Conservation (phyloP, 2,329 filamentous ascomycete species). For the Aphanocladium album region DNA sequence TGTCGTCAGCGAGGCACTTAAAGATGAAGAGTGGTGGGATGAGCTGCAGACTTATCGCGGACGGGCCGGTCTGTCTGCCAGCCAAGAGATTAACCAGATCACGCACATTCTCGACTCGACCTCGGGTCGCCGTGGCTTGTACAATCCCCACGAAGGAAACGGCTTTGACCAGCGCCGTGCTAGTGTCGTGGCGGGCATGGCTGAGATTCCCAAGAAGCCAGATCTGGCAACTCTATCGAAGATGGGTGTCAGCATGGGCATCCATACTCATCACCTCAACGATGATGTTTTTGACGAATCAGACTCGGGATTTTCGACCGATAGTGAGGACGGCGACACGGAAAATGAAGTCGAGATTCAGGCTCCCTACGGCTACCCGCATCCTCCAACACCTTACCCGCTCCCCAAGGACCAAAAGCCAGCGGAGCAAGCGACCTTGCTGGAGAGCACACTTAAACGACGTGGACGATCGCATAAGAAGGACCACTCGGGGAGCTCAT, state of each 20-base stretch:
- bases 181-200: slow-evolving; percentile 46
- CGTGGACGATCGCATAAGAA: slow-evolving; percentile 4
- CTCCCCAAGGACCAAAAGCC: not conserved
- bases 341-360: slow-evolving; percentile 26
- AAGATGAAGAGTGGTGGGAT: slow-evolving; percentile 77
- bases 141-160: slow-evolving; percentile 36
- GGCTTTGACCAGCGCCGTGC: slow-evolving; percentile 29
- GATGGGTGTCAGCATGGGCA: slow-evolving; percentile 64
- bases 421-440: not conserved
- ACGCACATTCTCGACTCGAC: slow-evolving; percentile 40
- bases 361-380: slow-evolving; percentile 7
- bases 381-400: slow-evolving; percentile 6
- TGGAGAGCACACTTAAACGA: not conserved
- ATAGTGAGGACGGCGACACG: slow-evolving; percentile 27
- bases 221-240: slow-evolving; percentile 47
- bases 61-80: slow-evolving; percentile 33
- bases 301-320: slow-evolving; percentile 26
- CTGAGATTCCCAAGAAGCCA: slow-evolving; percentile 57
- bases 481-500: not conserved
- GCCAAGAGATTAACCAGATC: slow-evolving; percentile 40
- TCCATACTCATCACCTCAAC: slow-evolving; percentile 68
- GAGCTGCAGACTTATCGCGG: slow-evolving; percentile 58
- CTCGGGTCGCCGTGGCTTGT: slow-evolving; percentile 37
- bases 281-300: slow-evolving; percentile 51
- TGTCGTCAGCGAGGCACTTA: slow-evolving; percentile 60